Percentiles rank a stretch among this genome's conserved stretches.
These are phyloP conservation scores for Mollisiaceae sp. DNA, from an alignment of 2,329 filamentous ascomycete genomes.

Conservation along the genomic window DNA sequence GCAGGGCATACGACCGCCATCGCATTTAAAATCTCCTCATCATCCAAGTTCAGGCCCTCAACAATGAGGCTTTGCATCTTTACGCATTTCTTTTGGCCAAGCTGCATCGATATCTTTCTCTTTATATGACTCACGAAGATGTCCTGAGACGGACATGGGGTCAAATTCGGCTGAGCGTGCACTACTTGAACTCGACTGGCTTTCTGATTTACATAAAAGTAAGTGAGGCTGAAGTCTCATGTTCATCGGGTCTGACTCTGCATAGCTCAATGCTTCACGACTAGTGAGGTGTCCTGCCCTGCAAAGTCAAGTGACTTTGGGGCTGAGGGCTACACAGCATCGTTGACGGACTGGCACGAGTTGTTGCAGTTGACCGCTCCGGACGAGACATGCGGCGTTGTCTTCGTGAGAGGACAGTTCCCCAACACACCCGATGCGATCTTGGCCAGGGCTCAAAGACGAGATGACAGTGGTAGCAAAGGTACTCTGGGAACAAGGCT, in stretches of 20 bases:
- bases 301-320: slow-evolving; percentile 33
- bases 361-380: slow-evolving; percentile 34
- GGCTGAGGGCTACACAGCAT: slow-evolving; percentile 30
- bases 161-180: neutral
- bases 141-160: neutral
- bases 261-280: slow-evolving; percentile 29
- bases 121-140: neutral
- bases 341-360: slow-evolving; percentile 32
- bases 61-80: neutral
- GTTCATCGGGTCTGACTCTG: neutral
- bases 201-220: slow-evolving; percentile 6
- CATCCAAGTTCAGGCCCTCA: neutral
- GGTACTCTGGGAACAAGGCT: slow-evolving; percentile 28
- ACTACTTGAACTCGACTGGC: neutral
- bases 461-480: slow-evolving; percentile 28
- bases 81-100: neutral
- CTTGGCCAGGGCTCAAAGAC: slow-evolving; percentile 29
- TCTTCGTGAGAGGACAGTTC: slow-evolving; percentile 29
- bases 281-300: slow-evolving; percentile 22
- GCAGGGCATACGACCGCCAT: neutral
- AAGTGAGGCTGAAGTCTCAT: slow-evolving; percentile 9
- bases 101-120: neutral
- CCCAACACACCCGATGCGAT: slow-evolving; percentile 30
- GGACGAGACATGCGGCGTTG: slow-evolving; percentile 29
- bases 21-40: slow-evolving; percentile 1